Evolutionary conservation across 768 basidiomycete species (phyloP), one percentile per base, ranked within the genome.

Genomic region (Amanita muscaria): DNA sequence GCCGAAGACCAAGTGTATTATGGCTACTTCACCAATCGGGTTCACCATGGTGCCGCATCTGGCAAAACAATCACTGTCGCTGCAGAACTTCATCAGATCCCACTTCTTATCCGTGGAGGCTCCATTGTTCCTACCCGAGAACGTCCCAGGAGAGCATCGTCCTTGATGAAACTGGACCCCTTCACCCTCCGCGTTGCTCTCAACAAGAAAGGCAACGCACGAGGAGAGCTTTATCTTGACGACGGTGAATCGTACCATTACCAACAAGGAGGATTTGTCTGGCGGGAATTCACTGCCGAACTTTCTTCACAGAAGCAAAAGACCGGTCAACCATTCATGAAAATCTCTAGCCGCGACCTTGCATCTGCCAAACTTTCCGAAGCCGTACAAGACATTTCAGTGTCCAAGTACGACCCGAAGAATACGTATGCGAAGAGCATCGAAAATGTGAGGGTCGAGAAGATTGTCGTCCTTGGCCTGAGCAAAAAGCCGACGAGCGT

Each of bases 1-100:
- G 72, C 88, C 2, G 96, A 96, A 56, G 77, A 89, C 44, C 81
- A 89, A 69, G 81, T 91, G 5, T 98, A 96, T 69, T 99, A 98
- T 57, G 80, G 97, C 66, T 98, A 97, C 65, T 87, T 91, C 69
- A 77, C 76, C 27, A 64, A 79, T 56, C 59, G 71, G 14, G 68
- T 79, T 32, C 81, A 90, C 64, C 80, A 74, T 29, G 83, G 87
- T 4, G 56, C 77, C 2, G 59, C 77, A 3, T 70, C 77, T 37
- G 83, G 86, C 49, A 81, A 78, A 49, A 58, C 69, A 39, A 66
- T 96, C 57, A 85, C 79, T 2, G 75, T 96, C n/a, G 68, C 83
- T 0, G 84, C 91, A 0, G 88, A 77, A 0, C 71, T 98, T 10
- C 68, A 84, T 51, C 77, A 85, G 51, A 68, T 92, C 35, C 96